phyloP scores from a whole-genome alignment of 306 rosid genomes.

The Mimosa bimucronata region DNA sequence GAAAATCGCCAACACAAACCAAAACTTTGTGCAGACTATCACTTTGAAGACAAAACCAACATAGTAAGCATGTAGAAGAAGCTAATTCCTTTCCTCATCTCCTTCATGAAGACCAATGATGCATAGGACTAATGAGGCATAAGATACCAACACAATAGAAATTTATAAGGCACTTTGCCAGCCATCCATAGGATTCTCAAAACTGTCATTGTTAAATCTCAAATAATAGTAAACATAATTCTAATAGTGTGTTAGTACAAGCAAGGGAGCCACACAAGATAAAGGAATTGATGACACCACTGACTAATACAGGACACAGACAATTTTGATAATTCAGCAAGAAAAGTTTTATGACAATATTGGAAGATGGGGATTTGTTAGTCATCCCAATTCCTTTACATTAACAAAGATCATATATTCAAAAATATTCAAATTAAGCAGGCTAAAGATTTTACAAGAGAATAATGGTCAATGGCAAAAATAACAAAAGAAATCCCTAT shows the following conservation, averaged over 20 bases:
- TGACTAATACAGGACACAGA: conserved; percentile 5
- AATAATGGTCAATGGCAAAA: not conserved
- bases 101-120: not conserved
- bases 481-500: no score
- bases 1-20: not conserved
- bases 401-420: not conserved
- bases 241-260: no score
- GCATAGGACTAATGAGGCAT: not conserved
- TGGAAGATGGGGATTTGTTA: not conserved
- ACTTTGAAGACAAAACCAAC: not conserved
- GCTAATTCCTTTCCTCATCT: not conserved
- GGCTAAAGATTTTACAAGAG: not conserved
- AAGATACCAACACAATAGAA: not conserved
- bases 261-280: not conserved
- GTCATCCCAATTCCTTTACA: not conserved
- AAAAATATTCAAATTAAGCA: conserved; percentile 13
- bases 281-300: conserved; percentile 8
- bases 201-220: no score
- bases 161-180: not conserved
- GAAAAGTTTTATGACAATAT: not conserved
- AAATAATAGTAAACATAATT: no score
- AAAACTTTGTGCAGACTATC: not conserved
- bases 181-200: no score
- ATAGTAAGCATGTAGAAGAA: not conserved
- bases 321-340: conserved; percentile 3